A percentile compares a stretch with the other conserved stretches of the same genome.
Evolutionary conservation across 352 stramenopile genomes (phyloP).

Genomic region (Peronospora belbahrii): DNA sequence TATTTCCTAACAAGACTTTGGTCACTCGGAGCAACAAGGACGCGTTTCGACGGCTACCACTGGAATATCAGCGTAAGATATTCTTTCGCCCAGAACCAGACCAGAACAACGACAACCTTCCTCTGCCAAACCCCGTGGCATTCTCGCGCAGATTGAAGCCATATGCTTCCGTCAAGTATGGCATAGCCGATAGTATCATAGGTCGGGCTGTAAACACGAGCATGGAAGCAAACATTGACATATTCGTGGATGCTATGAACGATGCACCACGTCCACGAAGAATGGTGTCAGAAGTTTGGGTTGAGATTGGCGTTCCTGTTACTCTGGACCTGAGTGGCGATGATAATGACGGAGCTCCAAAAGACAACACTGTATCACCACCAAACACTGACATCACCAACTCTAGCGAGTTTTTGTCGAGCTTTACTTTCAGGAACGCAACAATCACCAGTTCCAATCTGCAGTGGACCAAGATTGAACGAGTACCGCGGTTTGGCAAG

Average conservation of each 20-base stretch:
- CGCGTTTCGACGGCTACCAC: constrained; percentile 34
- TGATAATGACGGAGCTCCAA: constrained; percentile 30
- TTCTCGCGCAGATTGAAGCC: constrained; percentile 29
- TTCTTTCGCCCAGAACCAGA: constrained; percentile 39
- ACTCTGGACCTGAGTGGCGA: constrained; percentile 32
- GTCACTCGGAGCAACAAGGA: constrained; percentile 32
- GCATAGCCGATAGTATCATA: constrained; percentile 26
- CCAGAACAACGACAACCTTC: constrained; percentile 46
- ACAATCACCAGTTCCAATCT: not conserved
- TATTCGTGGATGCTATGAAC: constrained; percentile 51
- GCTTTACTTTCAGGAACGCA: constrained; percentile 14
- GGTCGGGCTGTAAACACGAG: constrained; percentile 27
- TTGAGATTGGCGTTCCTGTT: constrained; percentile 16
- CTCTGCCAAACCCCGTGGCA: constrained; percentile 24
- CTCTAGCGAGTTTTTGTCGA: constrained; percentile 11
- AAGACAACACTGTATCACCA: not conserved
- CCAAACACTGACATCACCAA: not conserved
- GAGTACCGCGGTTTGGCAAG: constrained; percentile 42
- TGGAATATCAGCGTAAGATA: constrained; percentile 41
- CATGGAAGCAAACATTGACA: constrained; percentile 27
- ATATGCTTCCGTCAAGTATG: constrained; percentile 31
- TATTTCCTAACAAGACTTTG: constrained; percentile 40
- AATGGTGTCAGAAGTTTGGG: constrained; percentile 16
- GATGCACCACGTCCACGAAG: constrained; percentile 27
- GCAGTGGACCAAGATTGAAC: constrained; percentile 34